Percentiles rank a stretch among this genome's conserved stretches.
phyloP scores from a whole-genome alignment of 768 basidiomycete species.

The Royoungia palumana region DNA sequence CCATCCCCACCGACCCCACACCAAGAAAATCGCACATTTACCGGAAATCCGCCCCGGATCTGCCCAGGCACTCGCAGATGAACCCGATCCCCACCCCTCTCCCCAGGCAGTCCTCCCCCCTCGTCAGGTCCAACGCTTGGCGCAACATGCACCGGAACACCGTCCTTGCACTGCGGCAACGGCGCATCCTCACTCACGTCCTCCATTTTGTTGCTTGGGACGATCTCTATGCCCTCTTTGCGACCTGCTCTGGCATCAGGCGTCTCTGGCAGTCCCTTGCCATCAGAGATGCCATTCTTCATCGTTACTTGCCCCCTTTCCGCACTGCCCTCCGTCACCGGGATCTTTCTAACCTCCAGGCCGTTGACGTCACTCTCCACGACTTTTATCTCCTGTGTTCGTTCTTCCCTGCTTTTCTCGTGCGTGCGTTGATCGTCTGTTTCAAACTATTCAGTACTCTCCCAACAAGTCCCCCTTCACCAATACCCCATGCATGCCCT shows the following conservation, averaged over 20 bases:
- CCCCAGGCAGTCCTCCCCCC: slow-evolving; percentile 4
- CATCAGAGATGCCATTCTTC: slow-evolving; percentile 39
- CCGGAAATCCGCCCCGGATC: neutral
- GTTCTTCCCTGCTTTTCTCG: slow-evolving; percentile 30
- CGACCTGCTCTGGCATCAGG: slow-evolving; percentile 35
- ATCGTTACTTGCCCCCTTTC: slow-evolving; percentile 58
- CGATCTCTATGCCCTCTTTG: slow-evolving; percentile 40
- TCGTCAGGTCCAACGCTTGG: slow-evolving; percentile 22
- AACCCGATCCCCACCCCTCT: neutral
- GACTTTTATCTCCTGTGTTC: slow-evolving; percentile 66
- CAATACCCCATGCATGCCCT: slow-evolving; percentile 70
- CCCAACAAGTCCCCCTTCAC: slow-evolving; percentile 62
- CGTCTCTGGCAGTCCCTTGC: slow-evolving; percentile 30
- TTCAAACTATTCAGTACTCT: slow-evolving; percentile 46
- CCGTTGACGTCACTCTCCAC: slow-evolving; percentile 50
- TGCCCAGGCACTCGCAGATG: neutral
- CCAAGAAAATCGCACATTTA: neutral
- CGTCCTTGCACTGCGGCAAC: slow-evolving; percentile 30
- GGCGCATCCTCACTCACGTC: slow-evolving; percentile 33
- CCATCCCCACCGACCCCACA: slow-evolving; percentile 5
- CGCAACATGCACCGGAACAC: slow-evolving; percentile 27
- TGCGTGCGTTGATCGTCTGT: slow-evolving; percentile 4
- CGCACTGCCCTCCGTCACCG: slow-evolving; percentile 39
- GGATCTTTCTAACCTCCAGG: slow-evolving; percentile 39
- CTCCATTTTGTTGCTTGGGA: slow-evolving; percentile 34